These are phyloP conservation scores for Ambrosia hybrid DNA, from an alignment of 140 eudicot genomes.

Conservation along the genomic window DNA sequence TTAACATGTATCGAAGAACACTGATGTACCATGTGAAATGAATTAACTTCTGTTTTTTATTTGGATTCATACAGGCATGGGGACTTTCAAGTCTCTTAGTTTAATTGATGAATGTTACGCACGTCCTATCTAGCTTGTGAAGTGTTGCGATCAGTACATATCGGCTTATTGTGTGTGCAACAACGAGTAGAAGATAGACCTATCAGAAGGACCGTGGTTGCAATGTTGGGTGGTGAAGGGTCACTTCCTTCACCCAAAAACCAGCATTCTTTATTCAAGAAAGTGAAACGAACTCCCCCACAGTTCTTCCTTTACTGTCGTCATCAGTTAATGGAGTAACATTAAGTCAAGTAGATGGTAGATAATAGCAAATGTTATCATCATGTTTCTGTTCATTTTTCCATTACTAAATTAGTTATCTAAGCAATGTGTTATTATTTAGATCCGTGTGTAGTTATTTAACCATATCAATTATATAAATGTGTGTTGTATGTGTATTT, in stretches of 20 bases:
- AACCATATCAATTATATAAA: background rate
- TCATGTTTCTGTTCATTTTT: too few species aligned
- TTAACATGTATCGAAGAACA: too few species aligned
- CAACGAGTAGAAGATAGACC: slow-evolving; percentile 4
- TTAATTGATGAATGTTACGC: background rate
- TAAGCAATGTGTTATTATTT: background rate
- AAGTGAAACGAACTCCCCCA: background rate
- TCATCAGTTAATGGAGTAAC: background rate
- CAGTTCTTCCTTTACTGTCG: background rate
- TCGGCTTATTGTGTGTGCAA: slow-evolving; percentile 10
- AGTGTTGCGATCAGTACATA: background rate
- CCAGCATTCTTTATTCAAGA: background rate
- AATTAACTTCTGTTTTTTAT: too few species aligned
- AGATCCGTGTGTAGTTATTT: background rate
- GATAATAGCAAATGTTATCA: background rate
- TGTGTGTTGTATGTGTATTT: background rate
- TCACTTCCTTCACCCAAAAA: background rate
- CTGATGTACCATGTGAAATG: too few species aligned
- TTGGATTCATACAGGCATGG: background rate
- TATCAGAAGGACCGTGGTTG: background rate
- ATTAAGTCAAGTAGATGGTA: slow-evolving; percentile 4
- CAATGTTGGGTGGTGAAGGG: background rate
- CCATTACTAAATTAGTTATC: background rate
- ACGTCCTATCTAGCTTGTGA: background rate
- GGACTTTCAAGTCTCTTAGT: background rate